Evolutionary conservation across 805 yeast genomes (phyloP), one percentile per base, ranked within the genome.

Genomic region (Cyberlindnera galapagoensis): DNA sequence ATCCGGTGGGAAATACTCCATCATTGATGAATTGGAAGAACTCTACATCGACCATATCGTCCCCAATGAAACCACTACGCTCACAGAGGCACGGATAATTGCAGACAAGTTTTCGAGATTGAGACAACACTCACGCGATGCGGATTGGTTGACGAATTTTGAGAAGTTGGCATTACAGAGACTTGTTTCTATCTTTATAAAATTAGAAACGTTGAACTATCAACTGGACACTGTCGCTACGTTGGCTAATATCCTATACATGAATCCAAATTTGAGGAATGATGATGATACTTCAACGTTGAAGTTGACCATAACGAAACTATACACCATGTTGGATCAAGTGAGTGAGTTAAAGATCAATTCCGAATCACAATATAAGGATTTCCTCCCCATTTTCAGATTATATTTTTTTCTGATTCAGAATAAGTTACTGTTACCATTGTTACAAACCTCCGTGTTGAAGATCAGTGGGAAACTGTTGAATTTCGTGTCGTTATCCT

Each of bases 301-400:
- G 4, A 17, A 13, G 10, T 10, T 24, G 2, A 24, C 35, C 6
- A 26, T 51, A 3, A 43, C 49, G 1, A 36, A 25, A 2, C 38
- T 51, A 2, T 41, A 21, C 21, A 11, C 15, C 2, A 28, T 49
- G 31, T 29, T 51, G 12, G 46, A 44, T 9, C 35, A 38, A 11
- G 51, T 50, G 7, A 41, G 52, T 24, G 56, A 51, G 34, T 43
- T 49, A 7, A 38, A 34, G 14, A 46, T 51, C 21, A 45, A 45
- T 30, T 38, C 54, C 1, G 54, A 49, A 26, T 26, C 40, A 8
- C 44, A 50, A 21, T 50, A 44, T 26, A 35, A 40, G 14, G 47
- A 42, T 7, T 50, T 37, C 21, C 26, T 50, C 6, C 56, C 56
- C 12, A 49, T 51, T 4, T 49, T 51, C 22, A 39, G 56, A 27